Percentiles rank a stretch among this genome's conserved stretches.
These are phyloP conservation scores for Aphanomyces euteiches DNA, from an alignment of 352 stramenopile species.

Conservation along the genomic window DNA sequence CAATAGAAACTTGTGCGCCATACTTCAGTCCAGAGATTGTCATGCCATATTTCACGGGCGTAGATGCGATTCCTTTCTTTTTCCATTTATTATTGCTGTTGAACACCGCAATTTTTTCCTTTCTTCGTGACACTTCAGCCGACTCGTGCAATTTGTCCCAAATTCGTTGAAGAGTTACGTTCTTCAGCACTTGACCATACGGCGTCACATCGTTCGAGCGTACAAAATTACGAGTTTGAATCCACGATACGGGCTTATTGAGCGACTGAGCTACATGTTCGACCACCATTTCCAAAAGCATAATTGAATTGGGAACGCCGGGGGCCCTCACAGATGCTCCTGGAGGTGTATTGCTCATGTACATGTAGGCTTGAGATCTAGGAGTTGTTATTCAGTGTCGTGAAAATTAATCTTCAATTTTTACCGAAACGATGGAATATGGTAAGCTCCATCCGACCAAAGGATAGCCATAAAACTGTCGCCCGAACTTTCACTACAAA, in stretches of 20 bases:
- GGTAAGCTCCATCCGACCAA: conserved; percentile 48
- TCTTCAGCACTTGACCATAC: conserved; percentile 37
- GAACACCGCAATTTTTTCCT: conserved; percentile 38
- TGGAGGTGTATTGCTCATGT: conserved; percentile 48
- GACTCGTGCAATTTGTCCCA: conserved; percentile 38
- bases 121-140: conserved; percentile 35
- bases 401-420: too few relatives aligned
- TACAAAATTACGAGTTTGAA: conserved; percentile 46
- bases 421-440: conserved; percentile 33
- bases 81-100: conserved; percentile 51
- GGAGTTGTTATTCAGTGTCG: too few relatives aligned
- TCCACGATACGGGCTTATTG: conserved; percentile 35
- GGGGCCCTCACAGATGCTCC: conserved; percentile 44
- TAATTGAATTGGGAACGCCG: conserved; percentile 41
- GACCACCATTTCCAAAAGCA: conserved; percentile 42
- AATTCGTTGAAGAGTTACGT: conserved; percentile 40
- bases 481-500: conserved; percentile 35
- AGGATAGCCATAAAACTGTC: conserved; percentile 41
- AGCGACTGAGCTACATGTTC: conserved; percentile 40
- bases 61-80: conserved; percentile 51
- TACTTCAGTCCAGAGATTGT: conserved; percentile 36
- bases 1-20: conserved; percentile 44
- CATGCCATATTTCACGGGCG: conserved; percentile 67
- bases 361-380: conserved; percentile 38
- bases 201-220: conserved; percentile 31